Conservation (phyloP, 352 stramenopile genomes). For the Blastocystis sp. region DNA sequence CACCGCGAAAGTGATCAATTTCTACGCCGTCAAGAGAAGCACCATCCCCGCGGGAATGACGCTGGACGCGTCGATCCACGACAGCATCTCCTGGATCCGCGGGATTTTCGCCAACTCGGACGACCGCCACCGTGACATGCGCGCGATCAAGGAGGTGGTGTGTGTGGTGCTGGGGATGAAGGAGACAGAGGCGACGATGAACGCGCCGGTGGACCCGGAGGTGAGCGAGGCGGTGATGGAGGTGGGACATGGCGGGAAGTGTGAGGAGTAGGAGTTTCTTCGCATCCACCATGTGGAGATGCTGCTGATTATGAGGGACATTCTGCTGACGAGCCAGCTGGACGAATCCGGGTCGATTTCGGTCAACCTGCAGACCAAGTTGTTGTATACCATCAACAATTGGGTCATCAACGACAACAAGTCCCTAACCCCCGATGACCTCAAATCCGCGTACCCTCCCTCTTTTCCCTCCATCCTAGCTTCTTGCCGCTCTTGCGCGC, state of each 20-base stretch:
- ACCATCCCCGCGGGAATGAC: neutral
- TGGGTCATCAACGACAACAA: constrained; percentile 50
- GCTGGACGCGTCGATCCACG: neutral
- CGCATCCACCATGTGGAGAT: constrained; percentile 59
- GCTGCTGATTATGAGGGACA: constrained; percentile 39
- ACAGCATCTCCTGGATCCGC: constrained; percentile 27
- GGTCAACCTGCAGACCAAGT: constrained; percentile 43
- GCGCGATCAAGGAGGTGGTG: constrained; percentile 55
- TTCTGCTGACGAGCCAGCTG: constrained; percentile 27
- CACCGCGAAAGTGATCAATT: constrained; percentile 49
- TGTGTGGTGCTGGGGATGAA: constrained; percentile 46
- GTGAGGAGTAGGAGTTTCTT: constrained; percentile 42
- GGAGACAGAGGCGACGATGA: constrained; percentile 30
- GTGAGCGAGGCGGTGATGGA: constrained; percentile 60
- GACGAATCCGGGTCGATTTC: constrained; percentile 10
- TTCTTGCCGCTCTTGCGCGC: constrained; percentile 57
- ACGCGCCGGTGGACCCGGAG: neutral
- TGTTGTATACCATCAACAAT: constrained; percentile 57
- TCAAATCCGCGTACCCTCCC: neutral
- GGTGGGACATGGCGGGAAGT: neutral
- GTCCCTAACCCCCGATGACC: neutral
- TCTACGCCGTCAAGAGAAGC: neutral
- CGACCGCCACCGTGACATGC: constrained; percentile 33
- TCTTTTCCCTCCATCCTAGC: neutral
- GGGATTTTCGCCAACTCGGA: constrained; percentile 45